Evolutionary conservation across 768 basidiomycete species (phyloP).

Genomic region (Trametes cubensis): DNA sequence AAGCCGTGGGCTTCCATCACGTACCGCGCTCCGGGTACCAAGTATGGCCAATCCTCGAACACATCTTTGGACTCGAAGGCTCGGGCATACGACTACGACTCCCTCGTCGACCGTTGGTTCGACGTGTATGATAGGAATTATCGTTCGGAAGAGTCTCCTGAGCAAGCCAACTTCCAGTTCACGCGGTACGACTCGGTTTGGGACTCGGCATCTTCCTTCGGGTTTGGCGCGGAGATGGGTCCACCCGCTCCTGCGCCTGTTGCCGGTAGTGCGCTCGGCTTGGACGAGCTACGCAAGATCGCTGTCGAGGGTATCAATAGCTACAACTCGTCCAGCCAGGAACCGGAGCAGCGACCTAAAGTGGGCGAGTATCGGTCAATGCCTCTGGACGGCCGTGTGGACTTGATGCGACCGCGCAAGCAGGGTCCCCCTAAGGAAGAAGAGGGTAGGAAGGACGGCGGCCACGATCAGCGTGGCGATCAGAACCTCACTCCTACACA

Average conservation of each 20-base stretch:
- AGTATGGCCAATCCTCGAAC: constrained; percentile 34
- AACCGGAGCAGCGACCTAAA: constrained; percentile 30
- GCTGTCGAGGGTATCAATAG: constrained; percentile 58
- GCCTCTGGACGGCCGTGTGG: constrained; percentile 87
- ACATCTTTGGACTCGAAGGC: constrained; percentile 19
- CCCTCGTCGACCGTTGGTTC: constrained; percentile 90
- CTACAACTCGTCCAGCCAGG: constrained; percentile 15
- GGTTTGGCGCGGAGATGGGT: constrained; percentile 37
- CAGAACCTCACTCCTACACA: constrained; percentile 25
- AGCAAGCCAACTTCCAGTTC: constrained; percentile 57
- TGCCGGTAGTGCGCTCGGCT: constrained; percentile 45
- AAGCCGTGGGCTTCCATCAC: constrained; percentile 90
- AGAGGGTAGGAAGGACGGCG: background rate
- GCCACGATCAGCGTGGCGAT: constrained; percentile 8
- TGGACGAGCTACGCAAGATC: constrained; percentile 66
- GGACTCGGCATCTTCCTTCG: constrained; percentile 48
- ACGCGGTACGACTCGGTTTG: constrained; percentile 74
- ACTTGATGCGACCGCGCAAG: constrained; percentile 70
- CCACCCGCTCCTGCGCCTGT: constrained; percentile 28
- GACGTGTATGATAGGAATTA: constrained; percentile 87
- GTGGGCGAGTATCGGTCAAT: constrained; percentile 79
- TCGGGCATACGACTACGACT: constrained; percentile 69
- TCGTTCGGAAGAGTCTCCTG: constrained; percentile 55
- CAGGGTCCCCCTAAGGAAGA: constrained; percentile 14
- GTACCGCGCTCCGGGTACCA: constrained; percentile 63